Percentiles rank a stretch among this genome's conserved stretches.
phyloP scores from a whole-genome alignment of 163 green algal genomes.

The Scenedesmus sp. region DNA sequence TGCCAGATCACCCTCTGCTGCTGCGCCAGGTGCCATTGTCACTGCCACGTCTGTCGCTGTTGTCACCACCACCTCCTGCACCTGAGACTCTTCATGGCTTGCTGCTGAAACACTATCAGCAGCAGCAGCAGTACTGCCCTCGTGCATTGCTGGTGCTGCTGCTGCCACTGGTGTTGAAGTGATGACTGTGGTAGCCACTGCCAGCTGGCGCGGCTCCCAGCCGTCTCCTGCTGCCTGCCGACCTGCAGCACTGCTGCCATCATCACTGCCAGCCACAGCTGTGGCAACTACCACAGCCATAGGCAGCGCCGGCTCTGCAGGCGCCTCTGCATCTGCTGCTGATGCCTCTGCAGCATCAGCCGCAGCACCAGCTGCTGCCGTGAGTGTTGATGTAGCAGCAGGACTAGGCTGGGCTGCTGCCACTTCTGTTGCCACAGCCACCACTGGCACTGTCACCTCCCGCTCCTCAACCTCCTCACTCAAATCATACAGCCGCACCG shows the following conservation, averaged over 20 bases:
- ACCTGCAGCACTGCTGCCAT: not conserved
- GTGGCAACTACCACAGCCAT: not conserved
- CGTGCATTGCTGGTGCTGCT: not conserved
- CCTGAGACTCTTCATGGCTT: not conserved
- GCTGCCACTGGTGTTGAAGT: constrained; percentile 11
- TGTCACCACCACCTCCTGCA: not conserved
- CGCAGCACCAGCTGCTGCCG: not conserved
- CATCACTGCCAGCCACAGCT: constrained; percentile 3
- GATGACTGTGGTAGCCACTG: not conserved
- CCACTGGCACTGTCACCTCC: constrained; percentile 4
- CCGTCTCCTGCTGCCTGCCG: not conserved
- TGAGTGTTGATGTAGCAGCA: not conserved
- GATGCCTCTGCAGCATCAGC: not conserved
- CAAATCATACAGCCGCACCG: not conserved
- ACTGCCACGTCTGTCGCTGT: constrained; percentile 2
- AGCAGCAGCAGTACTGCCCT: not conserved
- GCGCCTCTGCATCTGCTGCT: not conserved
- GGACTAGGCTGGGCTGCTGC: not conserved
- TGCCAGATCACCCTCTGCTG: not conserved
- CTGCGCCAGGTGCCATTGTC: not conserved
- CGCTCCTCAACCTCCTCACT: not conserved
- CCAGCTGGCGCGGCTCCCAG: constrained; percentile 19
- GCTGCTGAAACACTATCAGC: not conserved
- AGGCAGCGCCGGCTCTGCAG: not conserved
- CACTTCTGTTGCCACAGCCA: not conserved